phyloP scores from a whole-genome alignment of 2,329 filamentous ascomycete genomes.

The Neopestalotiopsis sp. region DNA sequence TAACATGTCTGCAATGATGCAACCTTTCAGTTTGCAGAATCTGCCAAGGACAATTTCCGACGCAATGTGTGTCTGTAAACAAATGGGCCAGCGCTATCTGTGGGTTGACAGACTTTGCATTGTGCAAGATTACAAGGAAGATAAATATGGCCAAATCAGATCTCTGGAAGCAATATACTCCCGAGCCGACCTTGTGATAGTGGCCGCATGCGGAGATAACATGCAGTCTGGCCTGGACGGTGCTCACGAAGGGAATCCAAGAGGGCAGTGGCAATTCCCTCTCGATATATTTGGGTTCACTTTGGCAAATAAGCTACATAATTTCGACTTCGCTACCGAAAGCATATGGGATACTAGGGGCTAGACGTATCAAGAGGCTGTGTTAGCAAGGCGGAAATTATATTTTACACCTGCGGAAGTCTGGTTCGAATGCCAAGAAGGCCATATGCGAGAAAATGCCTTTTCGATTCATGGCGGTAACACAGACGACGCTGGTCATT shows the following conservation, averaged over 20 bases:
- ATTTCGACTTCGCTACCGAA: background rate
- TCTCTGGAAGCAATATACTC: background rate
- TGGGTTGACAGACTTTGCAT: slow-evolving; percentile 2
- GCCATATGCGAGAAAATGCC: background rate
- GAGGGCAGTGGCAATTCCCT: background rate
- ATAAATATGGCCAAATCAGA: background rate
- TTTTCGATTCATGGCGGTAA: background rate
- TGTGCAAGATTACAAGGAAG: background rate
- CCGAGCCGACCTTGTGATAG: background rate
- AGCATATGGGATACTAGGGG: background rate
- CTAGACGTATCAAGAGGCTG: background rate
- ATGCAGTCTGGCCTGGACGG: background rate
- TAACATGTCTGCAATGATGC: background rate
- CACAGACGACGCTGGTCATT: no score
- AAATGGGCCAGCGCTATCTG: background rate
- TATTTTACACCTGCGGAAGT: background rate
- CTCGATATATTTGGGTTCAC: background rate
- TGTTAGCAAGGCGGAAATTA: background rate
- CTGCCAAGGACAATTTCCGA: background rate
- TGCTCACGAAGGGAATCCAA: background rate
- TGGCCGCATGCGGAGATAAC: background rate
- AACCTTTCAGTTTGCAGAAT: background rate
- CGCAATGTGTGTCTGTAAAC: background rate
- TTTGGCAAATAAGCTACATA: background rate
- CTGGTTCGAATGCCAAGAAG: background rate